These are phyloP conservation scores for Pecoramyces ruminantium DNA, from an alignment of 192 early-diverging fungal genomes.

Conservation along the genomic window DNA sequence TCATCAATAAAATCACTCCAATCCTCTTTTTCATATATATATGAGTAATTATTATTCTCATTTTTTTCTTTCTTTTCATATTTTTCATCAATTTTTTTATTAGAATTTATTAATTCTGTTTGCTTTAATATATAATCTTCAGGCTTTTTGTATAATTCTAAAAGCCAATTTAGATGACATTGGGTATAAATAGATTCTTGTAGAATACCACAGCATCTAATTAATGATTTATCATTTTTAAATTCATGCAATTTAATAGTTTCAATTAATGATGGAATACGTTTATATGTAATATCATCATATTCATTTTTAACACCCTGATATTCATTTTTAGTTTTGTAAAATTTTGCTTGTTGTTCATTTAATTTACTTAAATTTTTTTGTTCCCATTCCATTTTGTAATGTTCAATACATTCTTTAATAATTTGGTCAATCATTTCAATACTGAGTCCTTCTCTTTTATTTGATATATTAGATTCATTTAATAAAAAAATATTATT, in stretches of 20 bases:
- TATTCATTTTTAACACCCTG: not conserved
- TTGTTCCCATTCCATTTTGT: not conserved
- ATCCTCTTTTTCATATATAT: slow-evolving; percentile 7
- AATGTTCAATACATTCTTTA: not conserved
- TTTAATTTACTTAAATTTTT: not conserved
- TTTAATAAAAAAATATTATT: not conserved
- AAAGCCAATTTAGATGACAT: not conserved
- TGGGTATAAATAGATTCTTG: not conserved
- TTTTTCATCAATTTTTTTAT: no score
- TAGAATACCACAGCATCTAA: not conserved
- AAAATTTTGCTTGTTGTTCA: not conserved
- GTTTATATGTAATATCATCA: not conserved
- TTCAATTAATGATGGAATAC: not conserved
- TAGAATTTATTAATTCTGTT: not conserved
- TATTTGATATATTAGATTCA: not conserved
- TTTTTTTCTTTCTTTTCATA: no score
- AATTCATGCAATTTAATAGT: not conserved
- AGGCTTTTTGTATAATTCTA: not conserved
- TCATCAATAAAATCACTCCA: slow-evolving; percentile 25
- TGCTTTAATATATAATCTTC: not conserved
- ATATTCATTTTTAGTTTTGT: not conserved
- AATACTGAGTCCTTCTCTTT: not conserved
- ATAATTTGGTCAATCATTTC: not conserved
- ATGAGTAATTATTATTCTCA: not conserved
- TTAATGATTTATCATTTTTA: not conserved